These are phyloP conservation scores for Kwoniella shivajii DNA, from an alignment of 1,284 basidiomycete genomes.

Conservation along the genomic window DNA sequence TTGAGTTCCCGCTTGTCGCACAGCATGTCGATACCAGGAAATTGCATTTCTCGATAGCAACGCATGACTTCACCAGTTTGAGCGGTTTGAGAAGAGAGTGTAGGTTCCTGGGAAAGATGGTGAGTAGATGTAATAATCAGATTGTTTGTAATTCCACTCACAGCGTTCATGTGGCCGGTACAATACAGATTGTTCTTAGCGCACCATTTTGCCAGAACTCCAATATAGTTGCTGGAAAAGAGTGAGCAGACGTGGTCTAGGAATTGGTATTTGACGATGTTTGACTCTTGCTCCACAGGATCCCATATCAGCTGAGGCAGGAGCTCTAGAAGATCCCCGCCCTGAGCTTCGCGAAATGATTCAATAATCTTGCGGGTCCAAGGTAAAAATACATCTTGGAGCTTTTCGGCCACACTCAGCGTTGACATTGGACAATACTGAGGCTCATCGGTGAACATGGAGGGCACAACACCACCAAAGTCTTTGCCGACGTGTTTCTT, in stretches of 20 bases:
- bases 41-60: slow-evolving; percentile 33
- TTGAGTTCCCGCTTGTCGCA: slow-evolving; percentile 36
- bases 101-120: slow-evolving; percentile 22
- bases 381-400: slow-evolving; percentile 33
- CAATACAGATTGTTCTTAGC: slow-evolving; percentile 19
- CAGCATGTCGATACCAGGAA: slow-evolving; percentile 41
- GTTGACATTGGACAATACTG: slow-evolving; percentile 28
- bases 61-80: slow-evolving; percentile 37
- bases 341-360: slow-evolving; percentile 15
- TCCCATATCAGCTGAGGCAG: slow-evolving; percentile 35
- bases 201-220: slow-evolving; percentile 33
- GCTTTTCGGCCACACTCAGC: slow-evolving; percentile 13
- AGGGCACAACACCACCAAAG: slow-evolving; percentile 29
- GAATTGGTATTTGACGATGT: slow-evolving; percentile 23
- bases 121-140: not conserved
- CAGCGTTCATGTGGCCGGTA: slow-evolving; percentile 35
- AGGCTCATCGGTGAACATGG: slow-evolving; percentile 40
- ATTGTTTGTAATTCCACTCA: slow-evolving; percentile 8
- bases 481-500: slow-evolving; percentile 27
- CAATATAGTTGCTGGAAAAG: slow-evolving; percentile 26
- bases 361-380: slow-evolving; percentile 25
- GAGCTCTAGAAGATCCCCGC: slow-evolving; percentile 22
- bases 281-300: slow-evolving; percentile 7
- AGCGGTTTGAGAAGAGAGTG: slow-evolving; percentile 28
- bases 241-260: slow-evolving; percentile 27